phyloP scores from a whole-genome alignment of 805 yeast species.

The Saccharomycodes ludwigii region DNA sequence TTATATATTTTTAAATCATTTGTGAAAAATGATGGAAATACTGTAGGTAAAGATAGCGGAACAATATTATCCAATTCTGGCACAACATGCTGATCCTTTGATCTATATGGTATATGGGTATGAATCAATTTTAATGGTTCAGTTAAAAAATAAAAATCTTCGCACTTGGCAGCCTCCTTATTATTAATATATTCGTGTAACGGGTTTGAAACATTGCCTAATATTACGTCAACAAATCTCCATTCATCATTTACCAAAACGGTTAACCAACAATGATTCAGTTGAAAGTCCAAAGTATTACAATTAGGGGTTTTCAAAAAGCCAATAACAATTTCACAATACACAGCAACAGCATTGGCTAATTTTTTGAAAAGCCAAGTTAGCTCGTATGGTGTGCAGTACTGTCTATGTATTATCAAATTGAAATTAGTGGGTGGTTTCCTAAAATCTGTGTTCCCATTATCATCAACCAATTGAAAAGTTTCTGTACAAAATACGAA shows the following conservation, averaged over 20 bases:
- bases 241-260: constrained; percentile 65
- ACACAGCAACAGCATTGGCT: constrained; percentile 56
- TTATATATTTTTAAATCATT: constrained; percentile 47
- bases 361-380: constrained; percentile 67
- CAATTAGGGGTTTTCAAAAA: constrained; percentile 72
- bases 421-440: constrained; percentile 27
- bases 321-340: constrained; percentile 70
- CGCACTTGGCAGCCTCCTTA: constrained; percentile 20
- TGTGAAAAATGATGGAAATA: constrained; percentile 68
- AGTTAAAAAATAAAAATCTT: constrained; percentile 59
- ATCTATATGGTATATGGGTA: constrained; percentile 76
- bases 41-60: constrained; percentile 72
- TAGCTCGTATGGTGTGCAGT: constrained; percentile 59
- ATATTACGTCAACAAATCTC: constrained; percentile 62
- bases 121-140: constrained; percentile 66
- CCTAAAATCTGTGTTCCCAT: constrained; percentile 26
- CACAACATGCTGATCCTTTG: constrained; percentile 70
- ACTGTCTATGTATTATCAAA: constrained; percentile 31
- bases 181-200: constrained; percentile 29
- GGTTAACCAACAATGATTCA: constrained; percentile 85
- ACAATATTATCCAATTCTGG: constrained; percentile 75
- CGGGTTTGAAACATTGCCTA: constrained; percentile 50
- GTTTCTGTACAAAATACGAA: constrained; percentile 51
- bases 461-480: constrained; percentile 33
- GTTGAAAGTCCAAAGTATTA: constrained; percentile 28